These are phyloP conservation scores for Naganishia albida DNA, from an alignment of 1,284 basidiomycete genomes.

Conservation along the genomic window DNA sequence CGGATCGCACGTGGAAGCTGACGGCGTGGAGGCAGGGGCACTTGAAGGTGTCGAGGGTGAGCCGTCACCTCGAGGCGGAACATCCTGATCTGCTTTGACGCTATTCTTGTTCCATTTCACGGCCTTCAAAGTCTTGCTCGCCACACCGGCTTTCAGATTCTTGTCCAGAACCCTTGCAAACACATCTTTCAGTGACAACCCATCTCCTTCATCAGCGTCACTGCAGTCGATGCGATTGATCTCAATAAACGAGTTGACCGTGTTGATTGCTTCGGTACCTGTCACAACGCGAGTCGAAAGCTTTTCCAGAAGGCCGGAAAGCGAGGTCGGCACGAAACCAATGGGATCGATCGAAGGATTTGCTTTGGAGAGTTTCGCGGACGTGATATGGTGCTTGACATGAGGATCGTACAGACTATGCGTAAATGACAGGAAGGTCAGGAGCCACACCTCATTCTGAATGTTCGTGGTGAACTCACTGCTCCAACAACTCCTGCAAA, in stretches of 20 bases:
- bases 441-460: neutral
- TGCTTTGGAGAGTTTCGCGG: slow-evolving; percentile 1
- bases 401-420: slow-evolving; percentile 26
- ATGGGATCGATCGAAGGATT: neutral
- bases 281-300: slow-evolving; percentile 34
- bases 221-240: slow-evolving; percentile 7
- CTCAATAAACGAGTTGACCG: slow-evolving; percentile 38
- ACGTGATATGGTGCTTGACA: slow-evolving; percentile 23
- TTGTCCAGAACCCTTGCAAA: slow-evolving; percentile 46
- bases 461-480: slow-evolving; percentile 37
- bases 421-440: neutral
- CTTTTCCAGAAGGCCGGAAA: slow-evolving; percentile 36
- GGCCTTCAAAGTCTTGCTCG: slow-evolving; percentile 37
- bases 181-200: slow-evolving; percentile 32
- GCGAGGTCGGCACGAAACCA: neutral
- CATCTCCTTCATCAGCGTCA: neutral
- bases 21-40: too few species aligned
- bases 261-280: slow-evolving; percentile 37
- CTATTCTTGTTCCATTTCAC: slow-evolving; percentile 37
- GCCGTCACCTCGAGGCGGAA: too few species aligned
- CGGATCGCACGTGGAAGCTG: too few species aligned
- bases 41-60: too few species aligned
- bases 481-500: slow-evolving; percentile 42
- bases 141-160: slow-evolving; percentile 46
- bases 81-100: too few species aligned